phyloP scores from a whole-genome alignment of 345 rosid genomes.

The Chamaenerion angustifolium region DNA sequence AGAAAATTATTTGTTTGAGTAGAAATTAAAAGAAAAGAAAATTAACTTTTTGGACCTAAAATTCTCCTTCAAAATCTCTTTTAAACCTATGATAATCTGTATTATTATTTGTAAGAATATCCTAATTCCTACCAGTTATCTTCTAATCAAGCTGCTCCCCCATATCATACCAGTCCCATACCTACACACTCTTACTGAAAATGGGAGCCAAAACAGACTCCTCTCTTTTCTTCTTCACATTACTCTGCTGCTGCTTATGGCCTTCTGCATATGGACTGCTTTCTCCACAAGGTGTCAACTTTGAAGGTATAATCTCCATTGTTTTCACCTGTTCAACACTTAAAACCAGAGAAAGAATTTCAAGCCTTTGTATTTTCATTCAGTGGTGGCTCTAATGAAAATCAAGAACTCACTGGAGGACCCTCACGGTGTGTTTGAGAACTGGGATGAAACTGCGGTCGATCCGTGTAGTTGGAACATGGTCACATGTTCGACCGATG shows the following conservation, averaged over 20 bases:
- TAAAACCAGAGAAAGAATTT: neutral
- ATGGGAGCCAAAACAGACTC: constrained; percentile 23
- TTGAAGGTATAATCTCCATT: constrained; percentile 53
- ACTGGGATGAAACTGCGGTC: constrained; percentile 83
- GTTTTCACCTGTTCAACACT: neutral
- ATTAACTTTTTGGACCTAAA: no score
- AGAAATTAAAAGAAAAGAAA: no score
- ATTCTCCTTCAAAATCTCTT: no score
- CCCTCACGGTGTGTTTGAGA: constrained; percentile 57
- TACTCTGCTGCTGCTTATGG: constrained; percentile 13
- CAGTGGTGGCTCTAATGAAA: constrained; percentile 69
- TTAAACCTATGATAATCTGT: no score
- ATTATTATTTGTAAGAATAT: no score
- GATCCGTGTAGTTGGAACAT: constrained; percentile 92
- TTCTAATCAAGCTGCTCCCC: neutral
- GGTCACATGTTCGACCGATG: constrained; percentile 61
- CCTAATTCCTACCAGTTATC: no score
- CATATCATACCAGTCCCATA: constrained; percentile 8
- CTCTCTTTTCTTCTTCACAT: constrained; percentile 11
- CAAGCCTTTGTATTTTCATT: neutral
- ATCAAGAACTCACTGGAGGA: constrained; percentile 41
- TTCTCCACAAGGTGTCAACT: constrained; percentile 70
- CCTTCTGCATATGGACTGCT: constrained; percentile 45
- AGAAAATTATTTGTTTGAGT: no score
- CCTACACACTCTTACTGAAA: constrained; percentile 8